These are phyloP conservation scores for Sugiyamaella qingdaonensis DNA, from an alignment of 805 yeast species.

Conservation along the genomic window DNA sequence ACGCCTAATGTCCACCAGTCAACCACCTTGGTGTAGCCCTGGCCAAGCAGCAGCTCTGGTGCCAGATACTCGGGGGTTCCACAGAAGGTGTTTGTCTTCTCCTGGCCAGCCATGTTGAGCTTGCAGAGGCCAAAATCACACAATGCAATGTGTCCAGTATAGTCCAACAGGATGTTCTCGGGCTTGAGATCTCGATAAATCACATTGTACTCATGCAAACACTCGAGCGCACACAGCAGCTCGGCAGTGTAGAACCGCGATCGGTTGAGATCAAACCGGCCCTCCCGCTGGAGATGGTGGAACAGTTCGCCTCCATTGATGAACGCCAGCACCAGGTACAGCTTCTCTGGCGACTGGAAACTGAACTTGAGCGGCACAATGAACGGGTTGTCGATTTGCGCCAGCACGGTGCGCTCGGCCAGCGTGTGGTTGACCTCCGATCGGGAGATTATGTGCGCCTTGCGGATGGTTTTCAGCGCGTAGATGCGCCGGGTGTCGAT, in stretches of 20 bases:
- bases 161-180: conserved; percentile 88
- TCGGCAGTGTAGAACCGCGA: conserved; percentile 94
- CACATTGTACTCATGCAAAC: conserved; percentile 84
- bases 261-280: conserved; percentile 82
- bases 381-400: conserved; percentile 89
- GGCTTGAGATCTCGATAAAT: conserved; percentile 96
- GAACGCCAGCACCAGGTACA: conserved; percentile 84
- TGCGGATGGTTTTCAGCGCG: conserved; percentile 89
- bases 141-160: conserved; percentile 95
- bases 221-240: conserved; percentile 85
- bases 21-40: conserved; percentile 91
- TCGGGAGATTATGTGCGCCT: conserved; percentile 89
- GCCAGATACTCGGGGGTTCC: conserved; percentile 98
- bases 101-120: conserved; percentile 86
- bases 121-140: conserved; percentile 98
- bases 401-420: conserved; percentile 93
- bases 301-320: conserved; percentile 97
- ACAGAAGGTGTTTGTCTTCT: conserved; percentile 85
- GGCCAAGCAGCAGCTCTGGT: conserved; percentile 85
- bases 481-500: conserved; percentile 92
- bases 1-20: conserved; percentile 99
- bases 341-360: conserved; percentile 94
- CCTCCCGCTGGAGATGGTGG: conserved; percentile 87
- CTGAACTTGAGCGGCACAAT: conserved; percentile 94
- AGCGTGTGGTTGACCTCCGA: conserved; percentile 94